phyloP scores from a whole-genome alignment of 31 red algal genomes.

The Bonnemaisonia californica region DNA sequence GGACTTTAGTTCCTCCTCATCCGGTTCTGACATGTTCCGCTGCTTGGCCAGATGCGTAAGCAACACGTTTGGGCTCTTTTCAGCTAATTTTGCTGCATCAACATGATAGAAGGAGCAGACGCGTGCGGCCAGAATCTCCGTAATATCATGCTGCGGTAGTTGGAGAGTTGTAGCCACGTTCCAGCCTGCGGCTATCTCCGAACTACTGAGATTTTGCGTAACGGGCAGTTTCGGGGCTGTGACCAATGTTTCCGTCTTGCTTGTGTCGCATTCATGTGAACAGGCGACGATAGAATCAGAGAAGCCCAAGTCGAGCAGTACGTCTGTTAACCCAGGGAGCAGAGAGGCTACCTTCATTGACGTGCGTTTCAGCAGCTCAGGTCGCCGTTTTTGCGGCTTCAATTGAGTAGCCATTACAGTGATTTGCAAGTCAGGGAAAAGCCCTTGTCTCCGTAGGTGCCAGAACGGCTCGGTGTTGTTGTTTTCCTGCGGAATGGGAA shows the following conservation, averaged over 20 bases:
- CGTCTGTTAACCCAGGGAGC: conserved; percentile 73
- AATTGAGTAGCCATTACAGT: no score
- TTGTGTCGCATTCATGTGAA: conserved; percentile 61
- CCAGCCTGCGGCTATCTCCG: conserved; percentile 62
- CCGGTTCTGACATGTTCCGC: conserved; percentile 25
- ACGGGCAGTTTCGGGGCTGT: conserved; percentile 35
- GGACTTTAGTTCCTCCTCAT: conserved; percentile 24
- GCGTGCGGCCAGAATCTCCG: conserved; percentile 36
- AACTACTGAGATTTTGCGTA: not conserved
- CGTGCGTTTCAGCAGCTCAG: not conserved
- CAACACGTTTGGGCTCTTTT: conserved; percentile 44
- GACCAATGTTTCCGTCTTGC: conserved; percentile 8
- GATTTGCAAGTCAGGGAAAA: no score
- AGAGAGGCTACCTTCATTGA: conserved; percentile 46
- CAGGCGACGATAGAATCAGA: conserved; percentile 31
- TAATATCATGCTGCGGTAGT: not conserved
- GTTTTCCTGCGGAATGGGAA: no score
- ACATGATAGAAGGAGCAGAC: conserved; percentile 73
- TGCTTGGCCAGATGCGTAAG: conserved; percentile 54
- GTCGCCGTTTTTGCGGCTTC: no score
- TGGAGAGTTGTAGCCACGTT: conserved; percentile 23
- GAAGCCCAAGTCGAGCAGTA: conserved; percentile 47
- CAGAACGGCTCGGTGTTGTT: no score
- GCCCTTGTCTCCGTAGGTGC: no score
- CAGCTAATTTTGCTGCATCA: conserved; percentile 24